These are phyloP conservation scores for Hanseniaspora vineae DNA, from an alignment of 805 yeast genomes.

Conservation along the genomic window DNA sequence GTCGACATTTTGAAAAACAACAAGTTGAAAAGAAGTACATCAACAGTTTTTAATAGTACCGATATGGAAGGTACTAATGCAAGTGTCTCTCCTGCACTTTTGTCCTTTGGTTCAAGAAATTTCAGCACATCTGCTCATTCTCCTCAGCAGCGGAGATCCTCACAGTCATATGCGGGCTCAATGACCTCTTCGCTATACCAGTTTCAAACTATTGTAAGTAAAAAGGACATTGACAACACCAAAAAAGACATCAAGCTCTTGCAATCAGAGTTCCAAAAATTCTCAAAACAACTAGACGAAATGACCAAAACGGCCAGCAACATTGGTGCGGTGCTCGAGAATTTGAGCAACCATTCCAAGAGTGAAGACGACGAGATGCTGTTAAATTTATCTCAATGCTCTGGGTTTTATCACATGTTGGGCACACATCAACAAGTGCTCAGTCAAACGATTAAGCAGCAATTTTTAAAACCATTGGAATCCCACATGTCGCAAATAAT, in stretches of 20 bases:
- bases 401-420: constrained; percentile 64
- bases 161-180: constrained; percentile 35
- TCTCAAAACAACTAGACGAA: constrained; percentile 26
- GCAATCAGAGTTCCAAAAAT: constrained; percentile 36
- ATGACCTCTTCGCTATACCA: constrained; percentile 24
- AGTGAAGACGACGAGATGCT: constrained; percentile 39
- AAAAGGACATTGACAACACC: constrained; percentile 44
- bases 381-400: constrained; percentile 56
- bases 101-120: constrained; percentile 2
- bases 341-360: constrained; percentile 44
- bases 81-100: neutral
- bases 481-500: constrained; percentile 33
- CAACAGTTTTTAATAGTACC: neutral
- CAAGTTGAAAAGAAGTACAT: neutral
- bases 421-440: constrained; percentile 69
- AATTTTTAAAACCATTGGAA: constrained; percentile 41
- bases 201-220: constrained; percentile 48
- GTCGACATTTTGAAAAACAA: neutral
- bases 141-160: constrained; percentile 24
- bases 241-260: constrained; percentile 34
- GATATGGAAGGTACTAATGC: neutral
- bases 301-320: constrained; percentile 48
- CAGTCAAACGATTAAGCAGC: constrained; percentile 39
- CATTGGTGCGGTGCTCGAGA: constrained; percentile 60
- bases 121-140: constrained; percentile 4